These are phyloP conservation scores for Plasmodium vivax DNA, from an alignment of 169 alveolate species.

Conservation along the genomic window DNA sequence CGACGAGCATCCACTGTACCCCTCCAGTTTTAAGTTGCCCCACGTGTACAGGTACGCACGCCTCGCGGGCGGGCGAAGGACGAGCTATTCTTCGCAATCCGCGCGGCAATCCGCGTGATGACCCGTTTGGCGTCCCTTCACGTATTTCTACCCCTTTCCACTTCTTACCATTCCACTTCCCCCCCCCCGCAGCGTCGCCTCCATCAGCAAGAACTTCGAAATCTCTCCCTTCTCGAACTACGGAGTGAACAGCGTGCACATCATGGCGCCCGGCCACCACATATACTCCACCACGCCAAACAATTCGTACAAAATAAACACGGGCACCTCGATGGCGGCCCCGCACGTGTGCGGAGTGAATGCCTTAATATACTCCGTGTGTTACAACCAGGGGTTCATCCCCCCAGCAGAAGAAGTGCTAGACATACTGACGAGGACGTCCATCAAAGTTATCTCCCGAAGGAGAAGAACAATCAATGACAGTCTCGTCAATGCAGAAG, in stretches of 20 bases:
- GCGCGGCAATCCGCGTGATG: neutral
- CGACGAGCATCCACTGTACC: conserved; percentile 41
- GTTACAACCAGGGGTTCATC: conserved; percentile 31
- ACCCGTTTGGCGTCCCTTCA: neutral
- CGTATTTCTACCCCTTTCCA: neutral
- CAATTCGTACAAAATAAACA: conserved; percentile 63
- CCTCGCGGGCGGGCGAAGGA: neutral
- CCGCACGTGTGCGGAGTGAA: conserved; percentile 77
- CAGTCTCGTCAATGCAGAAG: conserved; percentile 69
- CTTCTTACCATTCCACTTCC: neutral
- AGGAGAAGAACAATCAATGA: conserved; percentile 36
- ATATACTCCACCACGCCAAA: conserved; percentile 71
- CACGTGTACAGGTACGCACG: conserved; percentile 49
- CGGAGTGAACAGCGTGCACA: conserved; percentile 71
- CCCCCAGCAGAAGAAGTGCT: conserved; percentile 61
- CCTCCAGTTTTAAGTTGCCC: conserved; percentile 33
- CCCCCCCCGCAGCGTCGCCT: conserved; percentile 46
- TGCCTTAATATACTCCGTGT: conserved; percentile 74
- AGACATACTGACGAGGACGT: conserved; percentile 54
- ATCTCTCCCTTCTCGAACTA: conserved; percentile 75
- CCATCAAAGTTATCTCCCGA: conserved; percentile 16
- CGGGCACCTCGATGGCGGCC: conserved; percentile 81
- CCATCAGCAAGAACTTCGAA: conserved; percentile 49
- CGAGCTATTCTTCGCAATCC: neutral
- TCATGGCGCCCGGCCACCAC: conserved; percentile 78